A percentile compares a stretch with the other conserved stretches of the same genome.
Evolutionary conservation across 768 basidiomycete species (phyloP).

Genomic region (Mycena galericulata): DNA sequence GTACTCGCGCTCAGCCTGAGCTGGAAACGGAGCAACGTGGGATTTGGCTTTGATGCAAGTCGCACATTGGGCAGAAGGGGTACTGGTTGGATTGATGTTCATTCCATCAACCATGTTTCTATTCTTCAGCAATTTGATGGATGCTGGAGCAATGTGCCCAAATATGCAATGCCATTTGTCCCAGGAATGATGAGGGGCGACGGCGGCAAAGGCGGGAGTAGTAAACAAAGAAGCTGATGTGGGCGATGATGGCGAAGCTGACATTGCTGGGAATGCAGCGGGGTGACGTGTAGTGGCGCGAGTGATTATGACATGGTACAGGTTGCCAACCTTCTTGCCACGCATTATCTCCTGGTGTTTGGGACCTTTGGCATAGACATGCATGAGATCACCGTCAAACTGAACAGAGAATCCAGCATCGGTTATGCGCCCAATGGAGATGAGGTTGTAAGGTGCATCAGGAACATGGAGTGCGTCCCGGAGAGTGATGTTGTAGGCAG

Average conservation of each 20-base stretch:
- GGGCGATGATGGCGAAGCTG: background rate
- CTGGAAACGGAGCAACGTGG: slow-evolving; percentile 35
- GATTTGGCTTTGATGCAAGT: slow-evolving; percentile 41
- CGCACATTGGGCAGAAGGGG: slow-evolving; percentile 33
- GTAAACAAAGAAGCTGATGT: background rate
- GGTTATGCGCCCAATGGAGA: slow-evolving; percentile 32
- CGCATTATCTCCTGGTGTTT: slow-evolving; percentile 9
- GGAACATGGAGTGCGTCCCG: slow-evolving; percentile 23
- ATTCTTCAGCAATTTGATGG: slow-evolving; percentile 30
- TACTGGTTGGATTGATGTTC: slow-evolving; percentile 23
- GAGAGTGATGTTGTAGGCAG: background rate
- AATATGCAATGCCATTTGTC: too few relatives aligned
- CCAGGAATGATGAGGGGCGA: slow-evolving; percentile 14
- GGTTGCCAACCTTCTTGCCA: slow-evolving; percentile 8
- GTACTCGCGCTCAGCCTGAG: slow-evolving; percentile 16
- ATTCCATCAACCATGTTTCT: slow-evolving; percentile 39
- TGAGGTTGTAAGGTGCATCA: slow-evolving; percentile 26
- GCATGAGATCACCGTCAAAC: slow-evolving; percentile 27
- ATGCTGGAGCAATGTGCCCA: slow-evolving; percentile 5
- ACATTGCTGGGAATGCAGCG: background rate
- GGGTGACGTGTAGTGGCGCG: background rate
- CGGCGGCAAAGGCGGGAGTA: slow-evolving; percentile 9
- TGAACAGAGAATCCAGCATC: slow-evolving; percentile 18
- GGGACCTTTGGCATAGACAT: slow-evolving; percentile 16
- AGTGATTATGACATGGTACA: slow-evolving; percentile 21